phyloP scores from a whole-genome alignment of 495 filamentous ascomycete genomes.

The Trichoderma reesei region DNA sequence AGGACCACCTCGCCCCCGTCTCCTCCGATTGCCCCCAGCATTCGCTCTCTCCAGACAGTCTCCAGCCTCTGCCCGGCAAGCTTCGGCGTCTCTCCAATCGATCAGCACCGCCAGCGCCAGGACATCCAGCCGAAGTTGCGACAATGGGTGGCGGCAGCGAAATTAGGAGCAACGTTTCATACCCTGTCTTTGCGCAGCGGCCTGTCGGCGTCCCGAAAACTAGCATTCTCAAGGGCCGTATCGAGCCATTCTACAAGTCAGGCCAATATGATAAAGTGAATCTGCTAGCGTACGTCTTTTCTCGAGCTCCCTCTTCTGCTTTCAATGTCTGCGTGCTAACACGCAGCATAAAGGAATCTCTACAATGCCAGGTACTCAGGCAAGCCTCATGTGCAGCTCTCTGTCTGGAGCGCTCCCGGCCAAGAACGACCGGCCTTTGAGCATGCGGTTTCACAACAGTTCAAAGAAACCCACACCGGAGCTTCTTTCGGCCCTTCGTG shows the following conservation, averaged over 20 bases:
- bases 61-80: slow-evolving; percentile 1
- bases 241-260: slow-evolving; percentile 63
- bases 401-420: slow-evolving; percentile 73
- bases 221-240: slow-evolving; percentile 76
- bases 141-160: slow-evolving; percentile 26
- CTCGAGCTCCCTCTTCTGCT: neutral
- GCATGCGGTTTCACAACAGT: slow-evolving; percentile 74
- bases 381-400: slow-evolving; percentile 70
- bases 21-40: slow-evolving; percentile 1
- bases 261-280: slow-evolving; percentile 79
- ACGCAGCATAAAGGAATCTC: slow-evolving; percentile 46
- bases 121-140: neutral
- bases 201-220: slow-evolving; percentile 74
- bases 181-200: slow-evolving; percentile 36
- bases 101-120: slow-evolving; percentile 3
- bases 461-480: slow-evolving; percentile 64
- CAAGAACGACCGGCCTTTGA: slow-evolving; percentile 78
- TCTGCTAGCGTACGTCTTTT: slow-evolving; percentile 48
- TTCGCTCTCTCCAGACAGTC: neutral
- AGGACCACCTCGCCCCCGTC: neutral
- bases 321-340: neutral
- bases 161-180: slow-evolving; percentile 27
- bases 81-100: slow-evolving; percentile 5
- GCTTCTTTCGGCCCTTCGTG: slow-evolving; percentile 84
- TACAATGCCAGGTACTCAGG: slow-evolving; percentile 64